Evolutionary conservation across 2,329 filamentous ascomycete genomes (phyloP), one percentile per base, ranked within the genome.

Genomic region (Botrytis aclada): DNA sequence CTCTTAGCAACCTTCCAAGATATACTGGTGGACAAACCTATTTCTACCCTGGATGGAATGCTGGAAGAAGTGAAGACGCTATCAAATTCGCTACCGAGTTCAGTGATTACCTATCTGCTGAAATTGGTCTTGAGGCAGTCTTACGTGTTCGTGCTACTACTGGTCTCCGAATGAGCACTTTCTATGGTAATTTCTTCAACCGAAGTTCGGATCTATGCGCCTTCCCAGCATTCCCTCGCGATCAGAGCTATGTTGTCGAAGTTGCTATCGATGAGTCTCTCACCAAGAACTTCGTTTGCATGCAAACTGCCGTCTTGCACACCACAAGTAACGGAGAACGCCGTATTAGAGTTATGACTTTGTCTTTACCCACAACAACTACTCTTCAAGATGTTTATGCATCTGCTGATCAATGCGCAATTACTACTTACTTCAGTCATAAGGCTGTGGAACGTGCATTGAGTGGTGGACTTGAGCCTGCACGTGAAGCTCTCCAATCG

Each of bases 101-200:
- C 81, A 97, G 94, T 79, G 95, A 98, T 81, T 97, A 96, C 80
- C 85, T 99, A n/a, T 98, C 95, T 16, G 91, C 95, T 0, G 96
- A 99, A 82, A 98, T 99, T 80, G 96, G 95, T 0, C 85, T 99
- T 51, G 96, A 99, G 83, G 96, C 96, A 61, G 96, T 99, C 54
- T 90, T 99, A 72, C 92, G 96, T 81, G 96, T 99, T 56, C 92
- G 96, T 77, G 96, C 96, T 29, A 98, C 95, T 2, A 98, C 95
- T 37, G 96, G 96, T 70, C 85, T 99, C 74, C 90, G 96, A 71
- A 98, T 98, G 93, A 97, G 91, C 84, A 95, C 95, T 2, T 99
- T 99, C 84, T 99, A 98, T 83, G 96, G 96, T 77, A 99, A 99
- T 85, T 99, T 99, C 84, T 99, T 99, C 87, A 99, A 98, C 85